Evolutionary conservation across 129 eudicot genomes (phyloP), one percentile per base, ranked within the genome.

Genomic region (Helianthus tuberosus): DNA sequence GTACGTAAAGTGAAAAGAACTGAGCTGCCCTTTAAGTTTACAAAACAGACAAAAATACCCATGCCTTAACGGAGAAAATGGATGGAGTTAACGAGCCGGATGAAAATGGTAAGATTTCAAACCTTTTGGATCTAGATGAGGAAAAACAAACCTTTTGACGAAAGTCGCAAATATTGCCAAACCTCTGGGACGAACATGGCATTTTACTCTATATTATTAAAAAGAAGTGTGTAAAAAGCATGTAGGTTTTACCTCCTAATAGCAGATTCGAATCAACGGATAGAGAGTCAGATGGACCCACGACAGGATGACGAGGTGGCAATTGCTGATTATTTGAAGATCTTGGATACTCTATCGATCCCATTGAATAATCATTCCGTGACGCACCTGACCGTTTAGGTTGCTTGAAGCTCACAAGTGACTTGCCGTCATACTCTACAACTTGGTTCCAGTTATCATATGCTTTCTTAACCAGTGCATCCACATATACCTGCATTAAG

Each of bases 361-460:
- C 90, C 71, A 64, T 53, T 44, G 86, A 82, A 76, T 76, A 81
- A 58, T 84, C 86, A 32, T 79, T 88, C 39, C 69, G 73, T 9
- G 90, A 80, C 35, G 79, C 63, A 74, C 58, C 60, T 17, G 85
- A 74, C 71, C 85, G 83, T 81, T 86, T 82, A 54, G 76, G 81
- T 74, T 91, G 90, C 80, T 91, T 86, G 54, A 80, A 82, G 84
- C 80, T 80, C 75, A 88, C 60, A 51, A 88, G 87, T 25, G 97
- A 86, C 75, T 88, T 86, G 10, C 96, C 97, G 77, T 91, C 97
- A 74, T 91, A 91, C 87, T 91, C 97, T 13, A 91, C 87, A 69
- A 91, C 96, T 82, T 91, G 97, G 62, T 66, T 91, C 97, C 97
- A 91, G 66, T 91, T 91, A 11, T 88, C 97, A 55, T 91, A 91